Percentiles rank a stretch among this genome's conserved stretches.
These are phyloP conservation scores for Phytomonas francai DNA, from an alignment of 208 protist genomes.

Conservation along the genomic window DNA sequence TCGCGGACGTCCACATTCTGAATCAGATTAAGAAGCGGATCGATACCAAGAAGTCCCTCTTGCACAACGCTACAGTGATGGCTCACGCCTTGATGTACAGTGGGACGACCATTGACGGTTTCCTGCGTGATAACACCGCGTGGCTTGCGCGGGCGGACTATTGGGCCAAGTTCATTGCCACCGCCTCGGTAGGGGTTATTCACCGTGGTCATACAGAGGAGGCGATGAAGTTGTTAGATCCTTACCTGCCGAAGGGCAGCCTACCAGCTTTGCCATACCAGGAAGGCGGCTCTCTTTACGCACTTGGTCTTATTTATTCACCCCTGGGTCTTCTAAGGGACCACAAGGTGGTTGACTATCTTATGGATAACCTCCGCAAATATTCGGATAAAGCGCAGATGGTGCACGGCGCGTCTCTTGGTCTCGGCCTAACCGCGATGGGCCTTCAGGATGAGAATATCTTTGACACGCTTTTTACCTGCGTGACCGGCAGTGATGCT, in stretches of 20 bases:
- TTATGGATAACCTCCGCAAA: conserved; percentile 57
- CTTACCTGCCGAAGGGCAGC: conserved; percentile 87
- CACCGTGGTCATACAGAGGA: conserved; percentile 93
- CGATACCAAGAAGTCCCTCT: conserved; percentile 55
- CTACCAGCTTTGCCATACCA: conserved; percentile 82
- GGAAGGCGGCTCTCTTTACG: conserved; percentile 97
- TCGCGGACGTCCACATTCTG: conserved; percentile 91
- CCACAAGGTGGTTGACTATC: conserved; percentile 68
- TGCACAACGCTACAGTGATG: conserved; percentile 94
- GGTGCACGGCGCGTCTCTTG: conserved; percentile 97
- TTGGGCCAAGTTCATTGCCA: conserved; percentile 97
- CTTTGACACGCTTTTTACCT: conserved; percentile 93
- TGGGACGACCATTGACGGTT: conserved; percentile 97
- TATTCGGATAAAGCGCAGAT: conserved; percentile 84
- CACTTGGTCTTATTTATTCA: conserved; percentile 97
- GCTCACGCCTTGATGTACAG: conserved; percentile 96
- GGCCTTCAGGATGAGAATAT: conserved; percentile 83
- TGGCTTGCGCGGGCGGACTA: conserved; percentile 95
- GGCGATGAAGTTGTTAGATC: conserved; percentile 79
- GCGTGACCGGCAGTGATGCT: conserved; percentile 93
- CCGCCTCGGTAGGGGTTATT: conserved; percentile 95
- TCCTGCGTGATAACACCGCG: conserved; percentile 96
- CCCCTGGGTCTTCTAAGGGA: conserved; percentile 85
- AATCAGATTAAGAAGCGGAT: conserved; percentile 93
- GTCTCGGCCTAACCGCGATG: conserved; percentile 92